These are phyloP conservation scores for Kitagawia praeruptora DNA, from an alignment of 129 eudicot genomes.

Conservation along the genomic window DNA sequence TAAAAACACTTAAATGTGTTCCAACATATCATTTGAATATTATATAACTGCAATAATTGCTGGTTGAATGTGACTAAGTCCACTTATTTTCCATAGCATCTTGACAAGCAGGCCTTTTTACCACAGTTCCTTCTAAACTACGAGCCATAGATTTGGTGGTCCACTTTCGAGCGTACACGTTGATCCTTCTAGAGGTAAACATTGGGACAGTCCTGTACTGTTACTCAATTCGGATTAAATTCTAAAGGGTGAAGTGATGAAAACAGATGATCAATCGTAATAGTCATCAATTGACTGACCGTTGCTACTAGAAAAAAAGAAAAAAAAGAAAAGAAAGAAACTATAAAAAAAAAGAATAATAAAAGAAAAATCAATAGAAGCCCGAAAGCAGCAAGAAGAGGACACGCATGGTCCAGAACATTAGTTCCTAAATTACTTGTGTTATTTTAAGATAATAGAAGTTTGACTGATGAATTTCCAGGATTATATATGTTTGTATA, in stretches of 20 bases:
- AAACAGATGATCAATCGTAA: no score
- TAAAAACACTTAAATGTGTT: background rate
- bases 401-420: background rate
- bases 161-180: background rate
- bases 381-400: background rate
- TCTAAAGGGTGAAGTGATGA: no score
- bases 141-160: background rate
- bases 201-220: background rate
- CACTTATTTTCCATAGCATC: conserved; percentile 10
- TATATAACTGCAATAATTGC: background rate
- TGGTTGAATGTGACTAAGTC: conserved; percentile 12
- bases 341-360: background rate
- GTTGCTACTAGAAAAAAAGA: no score
- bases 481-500: no score
- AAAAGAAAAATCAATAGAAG: no score
- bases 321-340: no score
- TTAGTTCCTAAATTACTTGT: no score
- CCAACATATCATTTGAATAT: background rate
- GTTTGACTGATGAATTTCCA: no score
- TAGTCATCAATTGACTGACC: no score
- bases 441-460: no score
- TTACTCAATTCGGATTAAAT: background rate
- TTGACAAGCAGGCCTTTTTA: background rate
- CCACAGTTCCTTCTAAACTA: background rate
- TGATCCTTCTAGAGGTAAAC: background rate